Evolutionary conservation across 257 asterid genomes (phyloP).

Genomic region (Ajuga chamaepitys): DNA sequence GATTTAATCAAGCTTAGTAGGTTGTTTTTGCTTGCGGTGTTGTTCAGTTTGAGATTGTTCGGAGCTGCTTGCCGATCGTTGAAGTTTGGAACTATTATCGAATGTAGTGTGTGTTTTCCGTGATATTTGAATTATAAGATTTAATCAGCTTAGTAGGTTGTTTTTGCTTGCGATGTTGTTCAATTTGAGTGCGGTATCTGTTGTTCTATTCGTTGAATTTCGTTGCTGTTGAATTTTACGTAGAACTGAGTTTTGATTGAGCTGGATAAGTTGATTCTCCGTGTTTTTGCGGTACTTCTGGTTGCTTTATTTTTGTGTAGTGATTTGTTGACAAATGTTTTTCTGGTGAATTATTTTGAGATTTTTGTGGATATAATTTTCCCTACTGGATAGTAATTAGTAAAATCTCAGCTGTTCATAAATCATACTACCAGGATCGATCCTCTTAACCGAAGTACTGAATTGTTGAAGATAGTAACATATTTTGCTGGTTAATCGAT

Average conservation of each 20-base stretch:
- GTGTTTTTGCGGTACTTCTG: not conserved
- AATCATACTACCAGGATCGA: not conserved
- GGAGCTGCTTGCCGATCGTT: too few species aligned
- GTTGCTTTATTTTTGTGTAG: not conserved
- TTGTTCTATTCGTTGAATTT: too few species aligned
- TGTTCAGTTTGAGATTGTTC: too few species aligned
- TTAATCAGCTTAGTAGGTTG: not conserved
- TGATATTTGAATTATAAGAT: not conserved
- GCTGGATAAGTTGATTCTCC: too few species aligned
- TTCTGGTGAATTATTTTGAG: not conserved
- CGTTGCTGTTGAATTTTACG: too few species aligned
- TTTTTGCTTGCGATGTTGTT: not conserved
- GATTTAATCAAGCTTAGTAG: too few species aligned
- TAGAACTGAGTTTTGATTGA: too few species aligned
- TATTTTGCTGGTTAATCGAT: not conserved
- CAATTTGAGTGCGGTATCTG: too few species aligned
- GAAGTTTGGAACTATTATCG: not conserved
- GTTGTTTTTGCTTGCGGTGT: too few species aligned
- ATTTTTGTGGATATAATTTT: too few species aligned
- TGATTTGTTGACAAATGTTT: not conserved
- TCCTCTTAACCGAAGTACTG: not conserved
- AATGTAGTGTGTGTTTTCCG: not conserved
- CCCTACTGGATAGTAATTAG: too few species aligned
- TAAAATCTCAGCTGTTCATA: not conserved
- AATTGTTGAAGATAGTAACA: not conserved